A percentile compares a stretch with the other conserved stretches of the same genome.
These are phyloP conservation scores for Aaosphaeria arxii DNA, from an alignment of 2,329 filamentous ascomycete species.

Conservation along the genomic window DNA sequence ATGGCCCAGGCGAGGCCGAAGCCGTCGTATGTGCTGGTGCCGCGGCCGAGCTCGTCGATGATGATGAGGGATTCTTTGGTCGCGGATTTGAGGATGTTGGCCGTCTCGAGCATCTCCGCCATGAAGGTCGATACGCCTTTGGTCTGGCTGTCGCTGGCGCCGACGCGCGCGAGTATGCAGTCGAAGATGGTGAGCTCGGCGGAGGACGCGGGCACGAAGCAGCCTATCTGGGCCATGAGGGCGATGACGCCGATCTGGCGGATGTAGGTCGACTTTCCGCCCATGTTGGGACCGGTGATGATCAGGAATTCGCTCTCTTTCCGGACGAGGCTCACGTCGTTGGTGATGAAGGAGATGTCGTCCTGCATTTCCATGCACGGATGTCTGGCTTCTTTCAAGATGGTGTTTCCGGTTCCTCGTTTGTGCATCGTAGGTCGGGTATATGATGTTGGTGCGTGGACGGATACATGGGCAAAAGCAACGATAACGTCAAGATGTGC, in stretches of 20 bases:
- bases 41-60: slow-evolving; percentile 94
- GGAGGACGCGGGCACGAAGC: slow-evolving; percentile 87
- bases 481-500: slow-evolving; percentile 95
- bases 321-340: slow-evolving; percentile 80
- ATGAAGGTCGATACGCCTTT: slow-evolving; percentile 99
- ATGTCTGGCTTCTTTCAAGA: slow-evolving; percentile 90
- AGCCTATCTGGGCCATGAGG: slow-evolving; percentile 94
- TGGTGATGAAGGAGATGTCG: slow-evolving; percentile 97
- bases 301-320: slow-evolving; percentile 86
- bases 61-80: slow-evolving; percentile 96
- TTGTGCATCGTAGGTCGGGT: slow-evolving; percentile 86
- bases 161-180: slow-evolving; percentile 92
- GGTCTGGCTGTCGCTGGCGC: slow-evolving; percentile 92
- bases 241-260: slow-evolving; percentile 96
- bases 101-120: slow-evolving; percentile 99
- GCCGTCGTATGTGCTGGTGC: slow-evolving; percentile 96
- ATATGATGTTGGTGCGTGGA: slow-evolving; percentile 90
- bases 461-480: slow-evolving; percentile 86
- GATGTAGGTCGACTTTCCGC: slow-evolving; percentile 97
- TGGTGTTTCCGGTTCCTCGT: slow-evolving; percentile 81
- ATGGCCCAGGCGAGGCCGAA: slow-evolving; percentile 99
- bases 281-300: slow-evolving; percentile 98
- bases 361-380: slow-evolving; percentile 99
- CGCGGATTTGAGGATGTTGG: slow-evolving; percentile 96
- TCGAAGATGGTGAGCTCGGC: slow-evolving; percentile 96